phyloP scores from a whole-genome alignment of 345 rosid genomes.

The Euphorbia pulcherrima region DNA sequence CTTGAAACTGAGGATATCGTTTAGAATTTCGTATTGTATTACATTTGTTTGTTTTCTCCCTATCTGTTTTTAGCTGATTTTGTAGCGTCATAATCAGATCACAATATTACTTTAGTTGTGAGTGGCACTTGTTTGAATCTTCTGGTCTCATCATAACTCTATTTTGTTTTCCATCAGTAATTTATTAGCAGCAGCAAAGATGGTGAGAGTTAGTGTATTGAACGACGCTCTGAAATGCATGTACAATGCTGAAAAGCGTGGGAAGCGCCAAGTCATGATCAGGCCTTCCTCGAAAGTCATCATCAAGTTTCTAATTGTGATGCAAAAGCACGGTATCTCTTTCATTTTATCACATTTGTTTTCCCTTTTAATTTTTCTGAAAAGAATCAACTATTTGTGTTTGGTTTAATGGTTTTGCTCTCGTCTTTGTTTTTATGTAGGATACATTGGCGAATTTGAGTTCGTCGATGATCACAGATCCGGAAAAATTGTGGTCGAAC shows the following conservation, averaged over 20 bases:
- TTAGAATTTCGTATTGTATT: too few relatives aligned
- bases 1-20: neutral
- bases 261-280: constrained; percentile 30
- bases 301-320: constrained; percentile 26
- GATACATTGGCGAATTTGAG: neutral
- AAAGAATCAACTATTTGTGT: neutral
- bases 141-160: neutral
- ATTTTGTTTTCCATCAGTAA: neutral
- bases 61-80: neutral
- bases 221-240: constrained; percentile 31
- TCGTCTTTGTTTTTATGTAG: neutral
- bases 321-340: constrained; percentile 20
- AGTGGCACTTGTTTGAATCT: too few relatives aligned
- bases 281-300: constrained; percentile 32
- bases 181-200: neutral
- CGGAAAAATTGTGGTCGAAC: constrained; percentile 28
- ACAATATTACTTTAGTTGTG: too few relatives aligned
- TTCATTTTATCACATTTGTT: neutral
- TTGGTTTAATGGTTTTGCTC: neutral
- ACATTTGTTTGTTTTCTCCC: too few relatives aligned
- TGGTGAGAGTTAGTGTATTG: constrained; percentile 30
- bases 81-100: neutral
- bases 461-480: neutral
- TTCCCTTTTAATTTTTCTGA: neutral
- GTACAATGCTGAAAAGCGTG: constrained; percentile 32